Evolutionary conservation across 2,329 filamentous ascomycete species (phyloP), one percentile per base, ranked within the genome.

Genomic region (Calycina herbarum): DNA sequence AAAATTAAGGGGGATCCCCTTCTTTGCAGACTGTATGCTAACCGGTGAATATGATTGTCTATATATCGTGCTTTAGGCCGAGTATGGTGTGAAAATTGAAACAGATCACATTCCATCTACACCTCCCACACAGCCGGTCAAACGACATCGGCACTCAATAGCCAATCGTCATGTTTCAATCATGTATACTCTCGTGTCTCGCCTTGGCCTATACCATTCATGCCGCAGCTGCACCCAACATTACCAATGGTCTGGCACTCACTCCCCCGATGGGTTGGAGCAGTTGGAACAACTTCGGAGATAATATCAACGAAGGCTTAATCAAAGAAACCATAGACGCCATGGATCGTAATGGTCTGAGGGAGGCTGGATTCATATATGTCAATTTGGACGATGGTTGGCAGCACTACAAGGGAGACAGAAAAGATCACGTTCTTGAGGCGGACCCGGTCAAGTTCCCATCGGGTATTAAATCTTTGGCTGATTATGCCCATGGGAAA

Each of bases 381-480:
- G 79, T 87, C 66, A 86, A 70, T 61, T 57, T 86, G 64, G 86
- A 89, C 70, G 87, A 89, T 72, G 88, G 86, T 75, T 90, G 83
- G 84, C 81, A 80, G 7, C 69, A 72, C 24, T 72, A 71, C 27
- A 78, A 82, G 7, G 78, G 84, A 67, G 72, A 74, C 31, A 59
- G 71, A 66, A 66, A 68, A 61, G 73, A 67, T 5, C 60, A 72
- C 20, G 24, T 27, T 40, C 0, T 72, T 76, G 4, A 77, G 80
- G 51, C 24, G 68, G 11, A 48, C 70, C 17, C 75, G 0, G 73
- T 69, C 3, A 84, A 82, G 64, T 89, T 89, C 65, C 86, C 87
- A 0, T 77, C 81, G 33, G 87, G 87, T 0, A 86, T 90, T 66
- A 80, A 79, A 17, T 79, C 81, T 0, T 74, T 85, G 1, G 85